These are phyloP conservation scores for Trametes maxima DNA, from an alignment of 768 basidiomycete species.

Conservation along the genomic window DNA sequence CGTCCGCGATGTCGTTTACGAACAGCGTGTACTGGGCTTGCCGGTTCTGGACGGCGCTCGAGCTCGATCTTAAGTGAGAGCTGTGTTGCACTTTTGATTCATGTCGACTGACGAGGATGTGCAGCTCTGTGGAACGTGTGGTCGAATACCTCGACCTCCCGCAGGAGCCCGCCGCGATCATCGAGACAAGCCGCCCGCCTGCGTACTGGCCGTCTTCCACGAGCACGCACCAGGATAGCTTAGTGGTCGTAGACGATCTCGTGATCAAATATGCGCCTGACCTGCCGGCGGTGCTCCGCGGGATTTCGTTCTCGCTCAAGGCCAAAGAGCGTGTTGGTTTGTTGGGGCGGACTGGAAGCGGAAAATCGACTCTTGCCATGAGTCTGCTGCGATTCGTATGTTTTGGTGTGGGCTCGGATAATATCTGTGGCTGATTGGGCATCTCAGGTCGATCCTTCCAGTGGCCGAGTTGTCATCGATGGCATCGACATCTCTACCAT, in stretches of 20 bases:
- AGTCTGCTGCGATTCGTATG: constrained; percentile 78
- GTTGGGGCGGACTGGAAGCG: constrained; percentile 81
- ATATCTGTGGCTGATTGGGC: neutral
- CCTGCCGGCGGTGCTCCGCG: constrained; percentile 76
- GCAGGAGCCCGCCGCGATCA: constrained; percentile 79
- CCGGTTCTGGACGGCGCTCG: constrained; percentile 56
- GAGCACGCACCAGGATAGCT: constrained; percentile 45
- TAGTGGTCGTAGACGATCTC: constrained; percentile 74
- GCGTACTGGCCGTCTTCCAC: constrained; percentile 92
- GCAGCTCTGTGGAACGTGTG: constrained; percentile 85
- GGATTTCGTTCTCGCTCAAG: constrained; percentile 71
- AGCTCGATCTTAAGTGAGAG: constrained; percentile 74
- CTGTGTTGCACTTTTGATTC: neutral
- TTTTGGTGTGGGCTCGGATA: neutral
- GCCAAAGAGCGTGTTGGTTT: constrained; percentile 78
- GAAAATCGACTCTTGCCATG: constrained; percentile 86
- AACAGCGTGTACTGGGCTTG: constrained; percentile 53
- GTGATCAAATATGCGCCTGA: constrained; percentile 84
- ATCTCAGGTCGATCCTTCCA: constrained; percentile 66
- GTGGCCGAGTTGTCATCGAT: constrained; percentile 79
- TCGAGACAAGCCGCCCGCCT: constrained; percentile 75
- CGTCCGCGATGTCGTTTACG: constrained; percentile 69
- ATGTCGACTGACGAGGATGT: neutral
- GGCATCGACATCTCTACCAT: constrained; percentile 88
- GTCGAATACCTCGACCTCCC: constrained; percentile 90